Conservation (phyloP, 2,329 filamentous ascomycete species). For the Microcyclospora pomicola region DNA sequence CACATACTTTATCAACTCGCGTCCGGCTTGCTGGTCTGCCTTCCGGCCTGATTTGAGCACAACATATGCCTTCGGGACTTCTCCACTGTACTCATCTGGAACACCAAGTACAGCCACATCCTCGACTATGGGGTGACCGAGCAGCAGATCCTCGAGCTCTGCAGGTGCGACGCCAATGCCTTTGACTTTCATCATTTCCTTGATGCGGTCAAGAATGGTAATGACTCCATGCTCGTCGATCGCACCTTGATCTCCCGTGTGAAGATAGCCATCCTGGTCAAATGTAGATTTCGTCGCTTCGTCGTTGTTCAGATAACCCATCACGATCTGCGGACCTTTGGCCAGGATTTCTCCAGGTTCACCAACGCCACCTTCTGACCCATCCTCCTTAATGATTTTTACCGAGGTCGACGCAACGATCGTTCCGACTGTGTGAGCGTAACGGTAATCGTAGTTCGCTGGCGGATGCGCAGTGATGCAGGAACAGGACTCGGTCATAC, state of each 20-base stretch:
- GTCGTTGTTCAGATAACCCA: slow-evolving; percentile 25
- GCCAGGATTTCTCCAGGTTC: slow-evolving; percentile 37
- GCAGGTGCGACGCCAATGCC: slow-evolving; percentile 48
- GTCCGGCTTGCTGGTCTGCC: slow-evolving; percentile 21
- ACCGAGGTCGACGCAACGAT: slow-evolving; percentile 46
- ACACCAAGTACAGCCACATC: slow-evolving; percentile 45
- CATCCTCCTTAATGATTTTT: slow-evolving; percentile 45
- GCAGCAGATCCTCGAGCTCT: slow-evolving; percentile 46
- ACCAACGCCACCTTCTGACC: slow-evolving; percentile 37
- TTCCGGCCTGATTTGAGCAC: slow-evolving; percentile 28
- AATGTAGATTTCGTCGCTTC: slow-evolving; percentile 30
- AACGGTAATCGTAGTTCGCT: slow-evolving; percentile 41
- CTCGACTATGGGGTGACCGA: slow-evolving; percentile 42
- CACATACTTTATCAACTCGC: slow-evolving; percentile 46
- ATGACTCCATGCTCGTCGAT: slow-evolving; percentile 45
- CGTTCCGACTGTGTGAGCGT: slow-evolving; percentile 42
- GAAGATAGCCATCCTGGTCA: slow-evolving; percentile 37
- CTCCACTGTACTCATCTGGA: slow-evolving; percentile 41
- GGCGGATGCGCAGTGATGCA: slow-evolving; percentile 50
- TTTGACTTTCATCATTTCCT: slow-evolving; percentile 57
- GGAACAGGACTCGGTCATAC: slow-evolving; percentile 53
- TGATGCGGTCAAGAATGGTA: slow-evolving; percentile 47
- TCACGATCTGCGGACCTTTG: slow-evolving; percentile 24
- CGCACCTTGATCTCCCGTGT: slow-evolving; percentile 45
- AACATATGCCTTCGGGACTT: slow-evolving; percentile 45